Conservation (phyloP, 176 grass and related monocot genomes). For the Aegilops speltoides region DNA sequence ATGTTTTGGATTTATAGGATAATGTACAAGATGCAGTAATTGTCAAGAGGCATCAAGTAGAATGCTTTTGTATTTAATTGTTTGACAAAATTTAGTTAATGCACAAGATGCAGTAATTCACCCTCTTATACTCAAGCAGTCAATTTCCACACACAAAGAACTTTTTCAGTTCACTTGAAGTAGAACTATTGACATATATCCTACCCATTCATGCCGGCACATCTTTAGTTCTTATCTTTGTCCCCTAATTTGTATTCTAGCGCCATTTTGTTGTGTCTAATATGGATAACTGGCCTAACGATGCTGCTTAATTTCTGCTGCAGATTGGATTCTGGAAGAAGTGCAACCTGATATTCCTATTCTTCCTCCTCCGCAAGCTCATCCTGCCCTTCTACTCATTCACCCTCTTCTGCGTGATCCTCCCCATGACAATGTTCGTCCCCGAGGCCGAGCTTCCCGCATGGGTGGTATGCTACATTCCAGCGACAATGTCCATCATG, state of each 20-base stretch:
- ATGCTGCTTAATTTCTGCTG: slow-evolving; percentile 26
- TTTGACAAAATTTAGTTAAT: not conserved
- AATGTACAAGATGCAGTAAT: slow-evolving; percentile 1
- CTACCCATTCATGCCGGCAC: not conserved
- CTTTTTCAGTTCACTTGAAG: not conserved
- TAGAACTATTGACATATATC: not conserved
- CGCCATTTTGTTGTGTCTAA: not conserved
- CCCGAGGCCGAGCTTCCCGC: slow-evolving; percentile 78
- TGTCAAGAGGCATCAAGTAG: not conserved
- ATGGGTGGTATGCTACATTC: slow-evolving; percentile 88
- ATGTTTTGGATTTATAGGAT: not conserved
- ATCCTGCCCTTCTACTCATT: slow-evolving; percentile 90
- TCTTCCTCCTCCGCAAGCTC: slow-evolving; percentile 90
- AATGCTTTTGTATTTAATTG: not conserved
- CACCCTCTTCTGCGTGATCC: slow-evolving; percentile 80
- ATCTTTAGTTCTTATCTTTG: not conserved
- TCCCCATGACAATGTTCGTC: slow-evolving; percentile 87
- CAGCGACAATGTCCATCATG: slow-evolving; percentile 77
- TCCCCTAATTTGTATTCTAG: not conserved
- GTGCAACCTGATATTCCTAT: slow-evolving; percentile 83
- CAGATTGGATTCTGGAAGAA: slow-evolving; percentile 94
- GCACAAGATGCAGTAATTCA: too few relatives aligned
- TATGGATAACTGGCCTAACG: slow-evolving; percentile 16
- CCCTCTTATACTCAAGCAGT: not conserved
- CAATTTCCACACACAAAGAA: not conserved